Percentiles rank a stretch among this genome's conserved stretches.
Conservation (phyloP, 2,329 filamentous ascomycete species). For the Aphanoascus verrucosus region DNA sequence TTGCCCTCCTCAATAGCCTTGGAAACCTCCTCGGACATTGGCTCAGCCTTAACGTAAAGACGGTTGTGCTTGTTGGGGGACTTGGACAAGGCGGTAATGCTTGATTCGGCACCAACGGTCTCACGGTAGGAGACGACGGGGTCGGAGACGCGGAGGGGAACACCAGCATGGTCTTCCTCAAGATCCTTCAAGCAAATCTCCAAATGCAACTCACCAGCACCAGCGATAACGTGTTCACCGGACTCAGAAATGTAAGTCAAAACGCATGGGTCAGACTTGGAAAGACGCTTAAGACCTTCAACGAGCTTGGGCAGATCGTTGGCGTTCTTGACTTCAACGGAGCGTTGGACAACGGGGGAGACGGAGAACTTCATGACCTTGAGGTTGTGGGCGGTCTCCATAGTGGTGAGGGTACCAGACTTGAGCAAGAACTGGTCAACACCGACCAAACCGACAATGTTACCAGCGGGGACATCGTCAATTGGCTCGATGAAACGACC, state of each 20-base stretch:
- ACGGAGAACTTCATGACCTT: constrained; percentile 99
- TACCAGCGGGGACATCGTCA: constrained; percentile 96
- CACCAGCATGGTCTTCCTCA: constrained; percentile 97
- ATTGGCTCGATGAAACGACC: constrained; percentile 98
- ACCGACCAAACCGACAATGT: constrained; percentile 99
- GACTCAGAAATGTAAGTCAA: constrained; percentile 79
- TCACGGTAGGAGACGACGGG: constrained; percentile 98
- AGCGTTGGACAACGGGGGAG: constrained; percentile 94
- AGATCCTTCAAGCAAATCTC: constrained; percentile 99
- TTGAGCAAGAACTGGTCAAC: constrained; percentile 99
- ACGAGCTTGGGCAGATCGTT: constrained; percentile 99
- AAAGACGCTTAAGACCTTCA: constrained; percentile 99
- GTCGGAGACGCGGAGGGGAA: constrained; percentile 95
- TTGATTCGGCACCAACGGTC: constrained; percentile 73
- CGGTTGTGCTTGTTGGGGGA: constrained; percentile 99
- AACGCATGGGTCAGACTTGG: constrained; percentile 99
- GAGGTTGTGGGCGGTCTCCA: constrained; percentile 96
- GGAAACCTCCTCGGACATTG: constrained; percentile 82
- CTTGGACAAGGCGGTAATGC: constrained; percentile 96
- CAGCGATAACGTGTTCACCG: constrained; percentile 97
- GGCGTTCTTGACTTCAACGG: constrained; percentile 99
- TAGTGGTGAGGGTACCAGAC: constrained; percentile 97
- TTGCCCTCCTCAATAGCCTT: constrained; percentile 84
- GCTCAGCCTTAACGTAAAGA: constrained; percentile 90
- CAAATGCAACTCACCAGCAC: constrained; percentile 97